A percentile compares a stretch with the other conserved stretches of the same genome.
Conservation (phyloP, 768 basidiomycete genomes). For the Candolleomyces eurysporus region DNA sequence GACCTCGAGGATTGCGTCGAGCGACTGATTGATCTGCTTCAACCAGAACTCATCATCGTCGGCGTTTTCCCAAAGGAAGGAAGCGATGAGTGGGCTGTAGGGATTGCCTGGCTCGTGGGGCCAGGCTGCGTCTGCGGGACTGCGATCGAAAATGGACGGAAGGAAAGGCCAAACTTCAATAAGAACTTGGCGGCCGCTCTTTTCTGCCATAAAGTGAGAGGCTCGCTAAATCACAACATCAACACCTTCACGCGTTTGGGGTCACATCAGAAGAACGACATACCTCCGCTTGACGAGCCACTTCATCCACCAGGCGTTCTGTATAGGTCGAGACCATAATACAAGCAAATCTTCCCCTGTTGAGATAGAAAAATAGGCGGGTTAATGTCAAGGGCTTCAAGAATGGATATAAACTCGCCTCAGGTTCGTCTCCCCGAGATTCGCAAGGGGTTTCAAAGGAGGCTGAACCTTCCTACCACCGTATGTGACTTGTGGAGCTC, state of each 20-base stretch:
- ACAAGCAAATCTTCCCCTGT: constrained; percentile 36
- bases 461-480: too few species aligned
- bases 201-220: constrained; percentile 9
- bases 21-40: constrained; percentile 36
- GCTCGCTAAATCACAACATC: constrained; percentile 30
- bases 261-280: background rate
- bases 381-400: background rate
- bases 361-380: background rate
- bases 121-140: constrained; percentile 39
- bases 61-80: constrained; percentile 42
- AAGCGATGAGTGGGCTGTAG: constrained; percentile 45
- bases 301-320: constrained; percentile 33
- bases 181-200: constrained; percentile 30
- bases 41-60: constrained; percentile 38
- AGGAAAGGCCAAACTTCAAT: constrained; percentile 55
- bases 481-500: too few species aligned
- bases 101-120: constrained; percentile 37
- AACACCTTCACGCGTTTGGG: background rate
- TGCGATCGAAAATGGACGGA: constrained; percentile 36
- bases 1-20: constrained; percentile 31
- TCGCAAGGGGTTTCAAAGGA: background rate
- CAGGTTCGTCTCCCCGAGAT: background rate
- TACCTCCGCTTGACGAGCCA: constrained; percentile 41
- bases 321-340: constrained; percentile 39
- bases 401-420: background rate